Conservation (phyloP, 345 rosid genomes). For the Gossypium stocksii region DNA sequence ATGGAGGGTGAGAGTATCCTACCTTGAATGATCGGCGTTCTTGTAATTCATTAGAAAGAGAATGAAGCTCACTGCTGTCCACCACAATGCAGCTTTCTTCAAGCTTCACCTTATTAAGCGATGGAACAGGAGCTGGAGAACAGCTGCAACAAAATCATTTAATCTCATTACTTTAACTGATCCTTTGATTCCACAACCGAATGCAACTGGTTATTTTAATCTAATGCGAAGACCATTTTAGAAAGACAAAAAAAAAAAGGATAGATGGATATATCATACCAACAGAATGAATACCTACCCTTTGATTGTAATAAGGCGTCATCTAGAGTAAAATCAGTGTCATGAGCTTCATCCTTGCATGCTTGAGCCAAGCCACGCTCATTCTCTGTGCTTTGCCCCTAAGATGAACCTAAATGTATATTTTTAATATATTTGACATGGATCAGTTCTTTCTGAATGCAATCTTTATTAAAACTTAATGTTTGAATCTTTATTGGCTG, state of each 20-base stretch:
- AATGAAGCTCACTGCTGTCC: slow-evolving; percentile 13
- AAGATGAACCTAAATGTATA: background rate
- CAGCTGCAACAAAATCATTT: slow-evolving; percentile 5
- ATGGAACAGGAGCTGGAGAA: background rate
- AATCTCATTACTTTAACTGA: background rate
- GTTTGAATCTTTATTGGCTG: background rate
- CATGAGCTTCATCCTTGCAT: slow-evolving; percentile 1
- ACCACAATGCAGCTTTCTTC: slow-evolving; percentile 30
- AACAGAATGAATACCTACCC: slow-evolving; percentile 17
- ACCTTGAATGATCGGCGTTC: slow-evolving; percentile 23
- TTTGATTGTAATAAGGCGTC: slow-evolving; percentile 9
- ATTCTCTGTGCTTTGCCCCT: slow-evolving; percentile 6
- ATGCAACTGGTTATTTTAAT: background rate
- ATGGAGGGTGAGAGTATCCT: background rate
- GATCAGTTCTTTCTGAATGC: slow-evolving; percentile 11
- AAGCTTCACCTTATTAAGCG: slow-evolving; percentile 11
- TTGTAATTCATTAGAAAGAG: slow-evolving; percentile 9
- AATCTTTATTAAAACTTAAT: slow-evolving; percentile 11
- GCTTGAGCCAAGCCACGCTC: background rate
- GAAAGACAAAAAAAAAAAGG: background rate
- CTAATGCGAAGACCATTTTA: background rate
- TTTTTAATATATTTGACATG: background rate
- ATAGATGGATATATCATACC: background rate
- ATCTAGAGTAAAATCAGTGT: slow-evolving; percentile 7
- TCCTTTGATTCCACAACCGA: background rate